Evolutionary conservation across 2,329 filamentous ascomycete genomes (phyloP).

Genomic region (Pseudogymnoascus sp.): DNA sequence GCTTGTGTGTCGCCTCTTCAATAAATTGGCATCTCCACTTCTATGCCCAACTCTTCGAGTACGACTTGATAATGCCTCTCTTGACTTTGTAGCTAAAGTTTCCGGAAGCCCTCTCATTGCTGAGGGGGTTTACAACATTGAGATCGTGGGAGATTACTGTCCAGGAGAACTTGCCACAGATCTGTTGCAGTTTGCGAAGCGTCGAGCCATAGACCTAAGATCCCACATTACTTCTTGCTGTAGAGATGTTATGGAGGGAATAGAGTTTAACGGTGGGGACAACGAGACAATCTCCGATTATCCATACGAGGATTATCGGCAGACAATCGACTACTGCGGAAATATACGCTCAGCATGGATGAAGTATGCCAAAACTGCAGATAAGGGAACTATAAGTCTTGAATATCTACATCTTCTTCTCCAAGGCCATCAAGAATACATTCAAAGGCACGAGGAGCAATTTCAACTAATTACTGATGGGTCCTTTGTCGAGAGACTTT

Average conservation of each 20-base stretch:
- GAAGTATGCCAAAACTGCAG: background rate
- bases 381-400: background rate
- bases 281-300: background rate
- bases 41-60: background rate
- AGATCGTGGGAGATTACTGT: slow-evolving; percentile 3
- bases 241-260: background rate
- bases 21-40: background rate
- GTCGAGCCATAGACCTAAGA: background rate
- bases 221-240: background rate
- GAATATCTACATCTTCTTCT: background rate
- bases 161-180: slow-evolving; percentile 2
- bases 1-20: slow-evolving; percentile 4
- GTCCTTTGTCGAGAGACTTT: slow-evolving; percentile 4
- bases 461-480: slow-evolving; percentile 8
- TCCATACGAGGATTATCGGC: background rate
- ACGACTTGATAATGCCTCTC: slow-evolving; percentile 4
- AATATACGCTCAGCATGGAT: background rate
- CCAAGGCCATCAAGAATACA: background rate
- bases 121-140: background rate
- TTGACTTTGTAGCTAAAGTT: background rate
- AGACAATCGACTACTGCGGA: background rate
- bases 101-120: background rate
- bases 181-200: background rate
- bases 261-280: background rate
- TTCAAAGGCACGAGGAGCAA: background rate